Evolutionary conservation across 345 rosid species (phyloP).

Genomic region (Luvunga scandens): DNA sequence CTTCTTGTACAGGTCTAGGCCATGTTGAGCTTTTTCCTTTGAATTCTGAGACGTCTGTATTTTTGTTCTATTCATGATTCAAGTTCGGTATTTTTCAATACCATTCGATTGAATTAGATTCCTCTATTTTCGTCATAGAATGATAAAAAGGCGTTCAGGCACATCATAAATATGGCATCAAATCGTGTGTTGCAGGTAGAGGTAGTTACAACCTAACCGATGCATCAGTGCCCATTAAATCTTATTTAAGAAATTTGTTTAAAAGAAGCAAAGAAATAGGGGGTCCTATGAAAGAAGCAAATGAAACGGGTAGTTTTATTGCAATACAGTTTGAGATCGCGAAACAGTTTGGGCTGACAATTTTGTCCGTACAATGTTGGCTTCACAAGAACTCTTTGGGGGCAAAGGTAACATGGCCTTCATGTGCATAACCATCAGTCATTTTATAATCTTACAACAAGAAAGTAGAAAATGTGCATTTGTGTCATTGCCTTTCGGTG

Average conservation of each 20-base stretch:
- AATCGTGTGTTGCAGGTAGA: neutral
- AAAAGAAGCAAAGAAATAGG: neutral
- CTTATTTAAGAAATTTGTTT: neutral
- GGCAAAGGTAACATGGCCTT: slow-evolving; percentile 26
- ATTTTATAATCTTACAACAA: slow-evolving; percentile 4
- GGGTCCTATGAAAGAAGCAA: neutral
- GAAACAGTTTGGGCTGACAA: neutral
- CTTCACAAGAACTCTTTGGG: neutral
- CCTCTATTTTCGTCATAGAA: neutral
- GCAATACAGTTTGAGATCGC: neutral
- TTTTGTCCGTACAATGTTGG: neutral
- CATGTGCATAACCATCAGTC: neutral
- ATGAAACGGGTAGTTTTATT: neutral
- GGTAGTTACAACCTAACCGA: slow-evolving; percentile 2
- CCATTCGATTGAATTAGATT: neutral
- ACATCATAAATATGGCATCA: neutral
- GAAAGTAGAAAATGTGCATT: neutral
- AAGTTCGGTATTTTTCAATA: neutral
- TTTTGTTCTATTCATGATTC: neutral
- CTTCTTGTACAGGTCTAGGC: neutral
- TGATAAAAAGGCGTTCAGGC: neutral
- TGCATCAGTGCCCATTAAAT: neutral
- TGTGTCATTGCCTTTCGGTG: slow-evolving; percentile 18
- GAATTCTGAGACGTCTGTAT: neutral
- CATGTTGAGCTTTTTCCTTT: neutral